Evolutionary conservation across 1,284 basidiomycete genomes (phyloP), one percentile per base, ranked within the genome.

Genomic region (Boletellus sp.): DNA sequence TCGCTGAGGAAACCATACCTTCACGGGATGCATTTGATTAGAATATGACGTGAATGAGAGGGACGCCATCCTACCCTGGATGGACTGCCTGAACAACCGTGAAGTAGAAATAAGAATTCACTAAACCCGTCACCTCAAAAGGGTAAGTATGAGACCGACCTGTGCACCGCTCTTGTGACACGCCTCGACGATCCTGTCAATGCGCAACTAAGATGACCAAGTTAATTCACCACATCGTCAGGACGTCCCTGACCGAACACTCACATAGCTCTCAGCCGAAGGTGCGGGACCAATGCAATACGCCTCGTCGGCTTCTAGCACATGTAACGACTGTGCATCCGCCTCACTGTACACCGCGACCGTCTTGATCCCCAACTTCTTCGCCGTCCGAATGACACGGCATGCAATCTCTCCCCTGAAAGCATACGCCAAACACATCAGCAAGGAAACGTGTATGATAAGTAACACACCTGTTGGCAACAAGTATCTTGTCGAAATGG

Each of bases 1-100:
- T 95, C 93, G 60, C 91, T 94, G 53, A 97, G 72, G 69, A 97
- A 97, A 1, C 94, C 94, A 66, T 94, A 94, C 18, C 89, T 91
- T 30, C 22, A 44, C 26, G 13, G 8, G 19, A 26, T 26, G 2
- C 26, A 18, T 41, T 41, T 11, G 11, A 8, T 52, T 22, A 60
- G 30, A 36, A 8, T 1, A 32, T 38, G 39, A n/a, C 19, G 10
- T n/a, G 21, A 21, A 38, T 44, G 19, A 54, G 18, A 52, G 7
- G n/a, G 16, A 44, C 13, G 0, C 15, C 15, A 10, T 38, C 50
- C 50, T 78, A 87, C 77, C 90, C 90, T 4, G 90, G 91, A 65
- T 93, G 91, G 30, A 93, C 82, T 0, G 89, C 89, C 82, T 89
- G 51, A 24, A 13, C 37, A 19, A 24, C 38, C 42, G 22, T 18